Evolutionary conservation across 2,329 filamentous ascomycete species (phyloP), one percentile per base, ranked within the genome.

Genomic region (Fusarium sororula): DNA sequence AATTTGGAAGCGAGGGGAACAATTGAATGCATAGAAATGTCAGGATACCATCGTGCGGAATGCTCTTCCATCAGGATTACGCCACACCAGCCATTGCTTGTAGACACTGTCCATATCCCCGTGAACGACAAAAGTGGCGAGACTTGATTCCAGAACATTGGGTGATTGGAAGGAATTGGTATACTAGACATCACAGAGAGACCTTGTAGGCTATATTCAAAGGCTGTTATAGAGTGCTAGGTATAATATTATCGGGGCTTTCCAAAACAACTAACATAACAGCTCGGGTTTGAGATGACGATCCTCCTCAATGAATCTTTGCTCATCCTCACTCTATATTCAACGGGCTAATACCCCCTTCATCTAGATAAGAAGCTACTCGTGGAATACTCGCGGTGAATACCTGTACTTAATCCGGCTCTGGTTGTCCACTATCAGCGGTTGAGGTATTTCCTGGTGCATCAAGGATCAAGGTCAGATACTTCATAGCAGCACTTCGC

Each of bases 281-380:
- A 47, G 18, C 24, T 7, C 26, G 13, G 18, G 13, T 7, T 47
- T 28, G 26, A 47, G 26, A 47, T n/a, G 1, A 17, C 10, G 14
- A 6, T 9, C 18, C 7, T n/a, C 20, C 13, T 50, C 20, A n/a
- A 32, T n/a, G 3, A 32, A 50, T 7, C 5, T 0, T 32, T n/a
- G 22, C 22, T n/a, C 15, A 17, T 18, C 47, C 11, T 11, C 47
- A 50, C 15, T 3, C 14, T 11, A 32, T 6, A 6, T 50, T 22
- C 1, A 15, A 20, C 9, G 13, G 20, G 11, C 22, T 22, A 50
- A 15, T 7, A 12, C 7, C 14, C 26, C 45, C 0, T n/a, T 4
- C 26, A 48, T 30, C 3, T 7, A 22, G 13, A 15, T 22, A 8
- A 13, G 20, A n/a, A 11, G 6, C 14, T 30, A 14, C 13, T 11